Base-by-base conservation (phyloP, 2,329 filamentous ascomycete species). In the Pestalotiopsis fici region DNA sequence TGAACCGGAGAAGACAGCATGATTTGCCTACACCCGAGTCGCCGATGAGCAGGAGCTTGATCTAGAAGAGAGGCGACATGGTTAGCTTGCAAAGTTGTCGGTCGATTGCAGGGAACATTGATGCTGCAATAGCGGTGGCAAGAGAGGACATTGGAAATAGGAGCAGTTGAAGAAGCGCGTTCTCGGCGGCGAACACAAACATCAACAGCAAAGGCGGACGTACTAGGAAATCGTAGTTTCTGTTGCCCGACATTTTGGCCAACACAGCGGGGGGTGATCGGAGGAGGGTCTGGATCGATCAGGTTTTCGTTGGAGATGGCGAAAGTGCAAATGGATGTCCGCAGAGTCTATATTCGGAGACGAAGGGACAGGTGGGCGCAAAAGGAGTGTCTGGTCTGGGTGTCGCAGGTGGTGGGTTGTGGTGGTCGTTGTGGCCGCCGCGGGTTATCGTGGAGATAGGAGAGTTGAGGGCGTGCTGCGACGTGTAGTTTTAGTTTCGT, bases 221-320 rank as follows among this genome's bases (percentile, higher is more conserved):
- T 91, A 98, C 95, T 83, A 99, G 88, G 83, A 98, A 98, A 83
- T 99, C 96, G 84, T 99, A 99, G 87, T 99, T 99, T 83, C 96
- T 91, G 87, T 95, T 97, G 82, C 93, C 94, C 77, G 96, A 95
- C 96, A 99, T 99, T 75, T 78, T 86, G 81, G 72, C 60, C 21
- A 62, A 25, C 13, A 37, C 35, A 35, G 31, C 31, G 31, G 31
- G 31, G 31, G 31, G 6, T 35, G 31, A 35, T 35, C 70, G 72
- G 75, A 71, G 67, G 67, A 67, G 60, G 69, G 59, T 69, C 66
- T 64, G 70, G 71, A 71, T 69, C 70, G 27, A 37, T 39, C 25
- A 27, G 37, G 57, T 31, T 37, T 37, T 12, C 27, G 28, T 60
- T 21, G 69, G 31, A 68, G 71, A 70, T 69, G 69, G 67, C 69